A percentile compares a stretch with the other conserved stretches of the same genome.
These are phyloP conservation scores for Mortierella alpina DNA, from an alignment of 192 early-diverging fungal genomes.

Conservation along the genomic window DNA sequence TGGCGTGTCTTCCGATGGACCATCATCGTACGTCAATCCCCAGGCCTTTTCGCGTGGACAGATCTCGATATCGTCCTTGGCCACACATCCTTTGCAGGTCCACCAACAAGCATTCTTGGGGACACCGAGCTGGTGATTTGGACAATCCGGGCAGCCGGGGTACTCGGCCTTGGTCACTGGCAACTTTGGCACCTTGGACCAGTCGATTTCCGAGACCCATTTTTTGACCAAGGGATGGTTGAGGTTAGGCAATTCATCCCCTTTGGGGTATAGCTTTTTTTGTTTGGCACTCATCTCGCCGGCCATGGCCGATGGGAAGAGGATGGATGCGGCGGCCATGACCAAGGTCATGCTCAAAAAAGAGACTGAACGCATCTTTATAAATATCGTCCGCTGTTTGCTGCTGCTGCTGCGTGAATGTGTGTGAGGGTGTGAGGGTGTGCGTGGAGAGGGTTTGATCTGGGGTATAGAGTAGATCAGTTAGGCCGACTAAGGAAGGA, in stretches of 20 bases:
- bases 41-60: constrained; percentile 61
- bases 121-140: constrained; percentile 17
- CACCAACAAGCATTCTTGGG: constrained; percentile 55
- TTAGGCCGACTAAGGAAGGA: too few relatives aligned
- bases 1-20: constrained; percentile 57
- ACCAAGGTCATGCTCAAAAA: constrained; percentile 38
- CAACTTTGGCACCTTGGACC: constrained; percentile 52
- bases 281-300: constrained; percentile 42
- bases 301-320: constrained; percentile 1
- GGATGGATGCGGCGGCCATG: constrained; percentile 17
- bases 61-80: constrained; percentile 57
- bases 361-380: constrained; percentile 31
- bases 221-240: constrained; percentile 37
- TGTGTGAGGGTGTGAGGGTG: too few relatives aligned
- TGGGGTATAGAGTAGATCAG: too few relatives aligned
- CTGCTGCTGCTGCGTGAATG: not conserved
- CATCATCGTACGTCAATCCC: constrained; percentile 63
- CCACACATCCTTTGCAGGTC: constrained; percentile 60
- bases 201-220: constrained; percentile 49
- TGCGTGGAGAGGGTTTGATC: too few relatives aligned
- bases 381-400: not conserved
- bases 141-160: constrained; percentile 46
- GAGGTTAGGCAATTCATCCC: constrained; percentile 24
- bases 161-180: constrained; percentile 32
- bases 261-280: constrained; percentile 16